Base-by-base conservation (phyloP, 2,329 filamentous ascomycete species). In the Anisogramma anomala region DNA sequence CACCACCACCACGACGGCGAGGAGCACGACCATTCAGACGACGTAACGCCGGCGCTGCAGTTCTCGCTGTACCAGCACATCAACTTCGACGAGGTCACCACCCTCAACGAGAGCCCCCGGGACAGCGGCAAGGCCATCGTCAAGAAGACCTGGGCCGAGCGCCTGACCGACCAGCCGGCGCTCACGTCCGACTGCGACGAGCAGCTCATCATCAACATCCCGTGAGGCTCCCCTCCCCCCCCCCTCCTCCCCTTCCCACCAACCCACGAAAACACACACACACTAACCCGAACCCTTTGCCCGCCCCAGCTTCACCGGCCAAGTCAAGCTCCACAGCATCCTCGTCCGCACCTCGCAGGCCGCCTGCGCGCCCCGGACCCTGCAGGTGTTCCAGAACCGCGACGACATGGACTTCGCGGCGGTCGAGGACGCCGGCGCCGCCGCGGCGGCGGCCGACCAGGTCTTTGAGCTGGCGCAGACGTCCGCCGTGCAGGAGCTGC, bases 11-110 rank as follows among this genome's bases (percentile, higher is more conserved):
- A 78, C 52, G 64, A 70, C 52, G 67, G 71, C 48, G 64, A 71
- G 45, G 73, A 67, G 31, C 87, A 95, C 60, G 87, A 94, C 61
- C 89, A 95, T 64, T 81, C 76, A 34, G 84, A 96, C 66, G 89
- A 96, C 66, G 77, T 94, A 53, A 88, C 84, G 2, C 91, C 91
- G 1, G 89, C 88, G 1, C 70, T 95, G 13, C 89, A 96, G 62
- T 82, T 80, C 53, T 86, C 87, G 31, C 78, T 98, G 26, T 96
- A 95, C 67, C 78, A 84, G 49, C 83, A 94, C 58, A 87, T 98
- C 61, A 77, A 88, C 59, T 95, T 96, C 63, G 81, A 85, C 62
- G 74, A 79, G 20, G 79, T 98, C 48, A 76, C 69, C 27, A 91
- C 89, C 0, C 66, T 95, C 41, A 98, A 98, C 60, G 91, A 96